Conservation (phyloP, 176 grass and related monocot genomes). For the Bolboschoenus planiculmis region DNA sequence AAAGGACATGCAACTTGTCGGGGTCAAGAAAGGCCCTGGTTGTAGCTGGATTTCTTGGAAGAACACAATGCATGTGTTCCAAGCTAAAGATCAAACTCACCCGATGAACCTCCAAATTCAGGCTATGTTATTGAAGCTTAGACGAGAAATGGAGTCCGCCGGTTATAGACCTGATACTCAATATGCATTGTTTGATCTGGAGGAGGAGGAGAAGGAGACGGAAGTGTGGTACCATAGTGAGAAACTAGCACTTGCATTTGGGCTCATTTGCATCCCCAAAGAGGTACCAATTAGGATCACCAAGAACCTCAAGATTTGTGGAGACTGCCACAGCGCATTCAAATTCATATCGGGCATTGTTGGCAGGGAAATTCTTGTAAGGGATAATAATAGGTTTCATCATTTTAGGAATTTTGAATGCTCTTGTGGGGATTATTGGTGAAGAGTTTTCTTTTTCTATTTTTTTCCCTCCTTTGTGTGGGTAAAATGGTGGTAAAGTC, state of each 20-base stretch:
- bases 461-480: background rate
- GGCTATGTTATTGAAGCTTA: slow-evolving; percentile 45
- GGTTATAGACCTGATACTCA: slow-evolving; percentile 63
- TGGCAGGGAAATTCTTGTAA: slow-evolving; percentile 62
- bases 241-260: slow-evolving; percentile 80
- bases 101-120: slow-evolving; percentile 63
- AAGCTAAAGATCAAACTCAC: slow-evolving; percentile 71
- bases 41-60: slow-evolving; percentile 86
- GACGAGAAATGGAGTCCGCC: slow-evolving; percentile 55
- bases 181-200: slow-evolving; percentile 65
- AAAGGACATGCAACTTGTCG: slow-evolving; percentile 60
- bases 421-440: slow-evolving; percentile 80
- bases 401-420: slow-evolving; percentile 67
- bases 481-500: background rate
- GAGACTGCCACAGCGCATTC: slow-evolving; percentile 58
- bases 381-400: slow-evolving; percentile 88
- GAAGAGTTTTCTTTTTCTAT: background rate
- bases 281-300: slow-evolving; percentile 62
- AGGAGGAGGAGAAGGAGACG: slow-evolving; percentile 88
- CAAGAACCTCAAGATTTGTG: slow-evolving; percentile 75
- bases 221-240: slow-evolving; percentile 88
- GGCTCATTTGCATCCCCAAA: slow-evolving; percentile 56
- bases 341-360: slow-evolving; percentile 83
- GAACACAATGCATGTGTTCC: slow-evolving; percentile 71
- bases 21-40: slow-evolving; percentile 72